These are phyloP conservation scores for Syncephalastrum sp. DNA, from an alignment of 371 early-diverging fungal species.

Conservation along the genomic window DNA sequence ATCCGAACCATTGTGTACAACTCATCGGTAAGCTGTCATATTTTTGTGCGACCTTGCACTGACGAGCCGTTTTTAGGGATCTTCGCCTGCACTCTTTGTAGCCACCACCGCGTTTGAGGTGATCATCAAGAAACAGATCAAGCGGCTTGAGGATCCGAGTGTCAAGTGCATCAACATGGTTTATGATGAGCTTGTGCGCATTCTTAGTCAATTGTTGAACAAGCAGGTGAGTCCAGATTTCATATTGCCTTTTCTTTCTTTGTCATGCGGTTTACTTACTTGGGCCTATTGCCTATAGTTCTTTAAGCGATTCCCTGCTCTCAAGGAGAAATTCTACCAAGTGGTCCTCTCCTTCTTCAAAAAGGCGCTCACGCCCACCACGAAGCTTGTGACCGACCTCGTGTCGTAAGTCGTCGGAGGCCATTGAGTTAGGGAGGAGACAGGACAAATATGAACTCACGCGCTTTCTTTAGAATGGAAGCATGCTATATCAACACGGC, in stretches of 20 bases:
- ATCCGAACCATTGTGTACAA: constrained; percentile 98
- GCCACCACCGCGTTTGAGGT: constrained; percentile 98
- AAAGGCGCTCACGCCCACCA: constrained; percentile 85
- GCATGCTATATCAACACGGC: constrained; percentile 96
- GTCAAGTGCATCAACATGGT: constrained; percentile 92
- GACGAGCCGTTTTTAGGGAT: constrained; percentile 54
- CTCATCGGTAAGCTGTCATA: constrained; percentile 70
- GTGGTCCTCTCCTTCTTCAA: constrained; percentile 93
- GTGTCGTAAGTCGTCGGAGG: constrained; percentile 58
- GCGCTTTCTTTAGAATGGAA: constrained; percentile 68
- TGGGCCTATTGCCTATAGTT: constrained; percentile 30
- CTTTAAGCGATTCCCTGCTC: constrained; percentile 94
- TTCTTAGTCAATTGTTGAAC: constrained; percentile 84
- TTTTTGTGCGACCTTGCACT: neutral
- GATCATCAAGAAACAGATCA: constrained; percentile 96
- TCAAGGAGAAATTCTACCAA: constrained; percentile 88
- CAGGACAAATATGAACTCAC: too few species aligned
- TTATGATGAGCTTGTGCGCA: constrained; percentile 95
- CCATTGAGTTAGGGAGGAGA: too few species aligned
- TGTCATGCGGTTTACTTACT: neutral
- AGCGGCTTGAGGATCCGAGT: constrained; percentile 94
- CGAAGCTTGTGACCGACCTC: constrained; percentile 90
- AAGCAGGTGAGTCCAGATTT: constrained; percentile 63
- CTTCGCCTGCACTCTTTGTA: constrained; percentile 95
- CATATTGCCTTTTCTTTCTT: neutral